phyloP scores from a whole-genome alignment of 805 yeast species.

The Ogataea saltuana region DNA sequence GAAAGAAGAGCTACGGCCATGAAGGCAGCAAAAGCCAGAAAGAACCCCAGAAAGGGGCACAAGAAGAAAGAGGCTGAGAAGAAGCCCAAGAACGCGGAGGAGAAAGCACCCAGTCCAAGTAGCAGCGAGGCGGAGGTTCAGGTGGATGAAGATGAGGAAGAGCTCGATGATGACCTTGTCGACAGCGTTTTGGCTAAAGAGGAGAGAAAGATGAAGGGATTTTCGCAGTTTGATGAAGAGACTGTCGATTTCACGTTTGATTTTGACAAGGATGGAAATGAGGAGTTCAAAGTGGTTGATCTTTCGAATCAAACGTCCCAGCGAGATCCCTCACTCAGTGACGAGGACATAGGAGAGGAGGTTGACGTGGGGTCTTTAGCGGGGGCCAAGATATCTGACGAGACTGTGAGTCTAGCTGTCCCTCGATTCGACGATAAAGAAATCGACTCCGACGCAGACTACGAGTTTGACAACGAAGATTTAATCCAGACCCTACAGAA shows the following conservation, averaged over 20 bases:
- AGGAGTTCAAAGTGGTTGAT: slow-evolving; percentile 25
- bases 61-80: slow-evolving; percentile 14
- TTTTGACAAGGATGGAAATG: slow-evolving; percentile 42
- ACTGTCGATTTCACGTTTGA: slow-evolving; percentile 40
- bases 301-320: neutral
- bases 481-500: slow-evolving; percentile 40
- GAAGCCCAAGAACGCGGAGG: slow-evolving; percentile 7
- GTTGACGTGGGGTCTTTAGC: slow-evolving; percentile 26
- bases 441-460: slow-evolving; percentile 60
- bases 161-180: slow-evolving; percentile 41
- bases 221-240: slow-evolving; percentile 20
- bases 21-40: slow-evolving; percentile 43
- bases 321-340: slow-evolving; percentile 31
- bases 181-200: slow-evolving; percentile 44
- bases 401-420: slow-evolving; percentile 42
- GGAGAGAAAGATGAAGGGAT: slow-evolving; percentile 37
- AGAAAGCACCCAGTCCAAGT: slow-evolving; percentile 6
- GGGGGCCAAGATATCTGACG: slow-evolving; percentile 32
- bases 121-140: slow-evolving; percentile 17
- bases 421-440: slow-evolving; percentile 51
- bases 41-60: slow-evolving; percentile 25
- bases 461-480: slow-evolving; percentile 55
- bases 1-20: slow-evolving; percentile 60
- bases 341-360: slow-evolving; percentile 67
- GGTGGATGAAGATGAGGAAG: slow-evolving; percentile 41